Evolutionary conservation across 768 basidiomycete species (phyloP), one percentile per base, ranked within the genome.

Genomic region (Lactifluus echinatus): DNA sequence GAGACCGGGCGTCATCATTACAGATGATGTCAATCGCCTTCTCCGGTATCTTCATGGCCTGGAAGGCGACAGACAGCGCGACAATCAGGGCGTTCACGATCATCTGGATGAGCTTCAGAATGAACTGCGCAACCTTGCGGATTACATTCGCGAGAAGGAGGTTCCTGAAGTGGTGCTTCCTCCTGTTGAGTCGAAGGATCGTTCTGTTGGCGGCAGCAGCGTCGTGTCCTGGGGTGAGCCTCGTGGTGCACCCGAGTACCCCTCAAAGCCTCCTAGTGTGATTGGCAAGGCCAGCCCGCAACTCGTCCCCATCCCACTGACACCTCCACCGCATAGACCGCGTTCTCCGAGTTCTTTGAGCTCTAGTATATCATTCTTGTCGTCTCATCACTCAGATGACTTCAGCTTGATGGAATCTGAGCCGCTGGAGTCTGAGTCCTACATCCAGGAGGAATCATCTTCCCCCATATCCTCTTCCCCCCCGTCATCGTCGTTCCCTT

Each of bases 361-460:
- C 15, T 73, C 72, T 11, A 64, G 61, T 6, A 61, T 66, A 55
- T 80, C 79, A 0, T 81, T 75, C 65, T 62, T 81, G 48, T 79
- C 78, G 3, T 81, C 79, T 17, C 85, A 87, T 59, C 84, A 90
- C 60, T 91, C 89, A 0, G 89, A 92, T 54, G 88, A 88, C 61
- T 71, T 74, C 34, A 70, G 72, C 72, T 58, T 75, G 68, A 66
- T 77, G 73, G 74, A 66, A 57, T 64, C 65, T n/a, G 74, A 73
- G 56, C 60, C 69, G 10, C 70, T 43, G 15, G 50, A 31, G 14
- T 29, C 50, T 4, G 50, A 51, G 37, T 19, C 70, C 17, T 66
- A 66, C 6, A 58, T 67, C 29, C 59, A 40, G 29, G 66, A 60
- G 14, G 48, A 43, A 5, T 44, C 56, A 4, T 50, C 48, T n/a